These are phyloP conservation scores for Trichocladium uniseriatum DNA, from an alignment of 495 filamentous ascomycete species.

Conservation along the genomic window DNA sequence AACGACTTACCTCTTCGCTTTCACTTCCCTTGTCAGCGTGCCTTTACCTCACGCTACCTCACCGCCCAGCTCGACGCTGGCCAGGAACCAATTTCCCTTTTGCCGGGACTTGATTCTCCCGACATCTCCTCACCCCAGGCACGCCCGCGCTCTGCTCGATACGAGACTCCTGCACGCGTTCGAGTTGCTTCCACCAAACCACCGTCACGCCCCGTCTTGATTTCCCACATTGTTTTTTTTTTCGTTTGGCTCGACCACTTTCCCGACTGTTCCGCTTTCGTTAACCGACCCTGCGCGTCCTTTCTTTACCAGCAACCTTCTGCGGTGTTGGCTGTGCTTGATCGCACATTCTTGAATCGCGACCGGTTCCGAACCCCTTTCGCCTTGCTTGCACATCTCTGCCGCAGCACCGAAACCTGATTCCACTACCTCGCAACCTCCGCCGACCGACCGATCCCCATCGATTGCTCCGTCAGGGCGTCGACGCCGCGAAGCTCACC, in stretches of 20 bases:
- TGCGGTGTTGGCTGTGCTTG: conserved; percentile 1
- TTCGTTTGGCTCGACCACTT: neutral
- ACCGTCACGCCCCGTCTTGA: conserved; percentile 1
- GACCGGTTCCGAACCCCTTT: neutral
- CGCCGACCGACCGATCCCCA: neutral
- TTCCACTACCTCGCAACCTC: neutral
- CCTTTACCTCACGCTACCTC: neutral
- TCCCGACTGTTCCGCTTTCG: neutral
- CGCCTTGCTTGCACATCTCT: neutral
- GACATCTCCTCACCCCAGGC: neutral
- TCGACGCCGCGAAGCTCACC: neutral
- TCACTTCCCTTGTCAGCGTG: conserved; percentile 1
- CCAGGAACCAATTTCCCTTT: conserved; percentile 2
- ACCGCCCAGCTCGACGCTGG: conserved; percentile 11
- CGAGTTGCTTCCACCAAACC: neutral
- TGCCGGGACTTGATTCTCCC: neutral
- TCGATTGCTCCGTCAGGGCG: neutral
- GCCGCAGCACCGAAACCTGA: neutral
- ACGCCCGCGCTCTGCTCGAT: conserved; percentile 1
- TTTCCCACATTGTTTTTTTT: neutral
- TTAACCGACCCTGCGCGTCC: conserved; percentile 1
- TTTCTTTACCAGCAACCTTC: conserved; percentile 4
- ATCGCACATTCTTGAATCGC: conserved; percentile 3
- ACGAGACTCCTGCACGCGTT: conserved; percentile 5
- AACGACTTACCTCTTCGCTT: neutral